Evolutionary conservation across 1,284 basidiomycete species (phyloP), one percentile per base, ranked within the genome.

Genomic region (Fistulina hepatica): DNA sequence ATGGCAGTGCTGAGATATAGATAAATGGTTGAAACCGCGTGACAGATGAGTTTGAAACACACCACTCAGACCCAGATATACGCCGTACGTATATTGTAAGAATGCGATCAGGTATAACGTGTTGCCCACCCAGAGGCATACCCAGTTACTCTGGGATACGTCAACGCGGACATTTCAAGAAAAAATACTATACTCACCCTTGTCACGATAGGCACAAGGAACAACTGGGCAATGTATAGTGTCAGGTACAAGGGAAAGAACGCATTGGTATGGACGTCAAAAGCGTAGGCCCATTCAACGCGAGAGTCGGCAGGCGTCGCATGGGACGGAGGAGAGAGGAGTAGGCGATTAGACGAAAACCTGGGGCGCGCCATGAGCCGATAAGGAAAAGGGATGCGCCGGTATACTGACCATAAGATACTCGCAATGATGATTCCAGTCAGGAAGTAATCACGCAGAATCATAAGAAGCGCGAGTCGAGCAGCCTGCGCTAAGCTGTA

Each of bases 191-290:
- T n/a, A n/a, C n/a, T n/a, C n/a, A n/a, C n/a, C n/a, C n/a, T n/a
- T n/a, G n/a, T n/a, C n/a, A n/a, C 67, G 26, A 94, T 70, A 2
- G 88, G 81, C 0, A 88, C 71, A 5, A 95, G 67, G 44, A 91
- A 78, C 3, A 94, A 67, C 53, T 94, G 85, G 1, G 80, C 81
- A 37, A 90, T 65, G 56, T 93, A 92, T 36, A 93, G 71, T 12
- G 85, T 82, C 42, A 94, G 71, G 60, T 86, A 93, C 38, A 90
- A 66, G 4, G 91, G 91, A 61, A 94, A 94, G 69, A 95, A 95
- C 4, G 88, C 79, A 53, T 95, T 95, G 45, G 84, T 91, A 54
- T 93, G 90, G 12, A 95, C 85, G 58, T 95, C 92, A 52, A 97
- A 93, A 11, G 85, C 85, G 59, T 93, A 95, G 5, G 81, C 83